Evolutionary conservation across 495 filamentous ascomycete genomes (phyloP).

Genomic region (Jackrogersella multiformis): DNA sequence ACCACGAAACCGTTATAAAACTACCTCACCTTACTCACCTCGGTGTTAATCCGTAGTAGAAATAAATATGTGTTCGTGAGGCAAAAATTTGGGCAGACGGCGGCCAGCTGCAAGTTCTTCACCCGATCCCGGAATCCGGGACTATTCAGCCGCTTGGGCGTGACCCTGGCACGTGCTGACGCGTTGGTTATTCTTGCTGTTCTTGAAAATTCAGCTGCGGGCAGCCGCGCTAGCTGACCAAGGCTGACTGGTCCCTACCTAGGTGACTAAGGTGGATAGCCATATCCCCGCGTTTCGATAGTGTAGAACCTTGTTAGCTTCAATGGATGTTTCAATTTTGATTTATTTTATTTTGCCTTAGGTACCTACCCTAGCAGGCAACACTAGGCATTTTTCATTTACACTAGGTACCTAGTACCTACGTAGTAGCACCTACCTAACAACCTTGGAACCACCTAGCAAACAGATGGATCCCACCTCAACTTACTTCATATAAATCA

Average conservation of each 20-base stretch:
- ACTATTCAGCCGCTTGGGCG: background rate
- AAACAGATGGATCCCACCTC: no score
- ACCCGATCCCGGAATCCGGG: constrained; percentile 2
- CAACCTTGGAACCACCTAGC: no score
- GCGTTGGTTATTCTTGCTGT: background rate
- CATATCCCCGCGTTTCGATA: background rate
- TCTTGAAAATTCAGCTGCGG: background rate
- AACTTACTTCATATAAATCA: no score
- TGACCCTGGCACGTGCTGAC: constrained; percentile 20
- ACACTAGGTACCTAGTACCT: no score
- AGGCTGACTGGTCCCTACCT: background rate
- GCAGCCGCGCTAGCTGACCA: constrained; percentile 4
- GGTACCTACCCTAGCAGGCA: no score
- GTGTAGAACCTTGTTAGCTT: no score
- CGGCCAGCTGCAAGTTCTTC: constrained; percentile 10
- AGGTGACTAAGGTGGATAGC: background rate
- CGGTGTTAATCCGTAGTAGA: background rate
- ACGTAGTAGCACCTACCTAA: no score
- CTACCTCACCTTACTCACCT: constrained; percentile 18
- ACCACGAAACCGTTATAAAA: constrained; percentile 32
- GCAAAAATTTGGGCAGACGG: constrained; percentile 10
- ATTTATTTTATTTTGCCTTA: no score
- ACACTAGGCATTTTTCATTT: no score
- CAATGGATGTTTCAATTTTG: no score
- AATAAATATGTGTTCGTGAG: background rate